Evolutionary conservation across 345 rosid genomes (phyloP), one percentile per base, ranked within the genome.

Genomic region (Populus tremula): DNA sequence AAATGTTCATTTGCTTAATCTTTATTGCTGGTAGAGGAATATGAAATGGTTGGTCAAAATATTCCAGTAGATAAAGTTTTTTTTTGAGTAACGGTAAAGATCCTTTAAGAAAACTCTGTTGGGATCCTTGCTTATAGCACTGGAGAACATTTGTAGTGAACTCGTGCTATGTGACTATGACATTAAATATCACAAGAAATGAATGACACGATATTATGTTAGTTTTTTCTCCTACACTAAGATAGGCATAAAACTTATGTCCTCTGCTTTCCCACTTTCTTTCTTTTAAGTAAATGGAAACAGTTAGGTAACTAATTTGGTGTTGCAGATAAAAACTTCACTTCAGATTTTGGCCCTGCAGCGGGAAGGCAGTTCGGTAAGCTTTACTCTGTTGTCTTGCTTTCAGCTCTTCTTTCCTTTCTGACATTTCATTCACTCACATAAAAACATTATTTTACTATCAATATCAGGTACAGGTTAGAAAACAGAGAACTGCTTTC

Each of bases 401-500:
- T 63, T 66, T 77, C 21, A 14, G 23, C 25, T 74, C 56, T 77
- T 62, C 50, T 63, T 73, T 36, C 38, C 69, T 68, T 43, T 66
- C 45, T 43, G 45, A 17, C 53, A 29, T 67, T 74, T 67, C 53
- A 8, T 73, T 21, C n/a, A 41, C 50, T 67, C 36, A 17, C 12
- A 5, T 49, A 61, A 47, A 67, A 54, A 47, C 21, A 41, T 5
- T 36, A 64, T 33, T 76, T 10, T 31, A 27, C 12, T 59, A 69
- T 71, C 38, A 62, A 73, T 70, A 9, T 49, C 90, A 96, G 99
- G 94, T 93, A 76, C 86, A 87, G 68, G 91, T 82, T 65, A 89
- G 96, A 83, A 91, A 87, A 85, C 99, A 96, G 87, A 91, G 94
- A 85, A 91, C 99, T 71, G 99, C 99, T 23, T 96, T 96, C 71